phyloP scores from a whole-genome alignment of 805 yeast species.

The Candida cerambycidarum region DNA sequence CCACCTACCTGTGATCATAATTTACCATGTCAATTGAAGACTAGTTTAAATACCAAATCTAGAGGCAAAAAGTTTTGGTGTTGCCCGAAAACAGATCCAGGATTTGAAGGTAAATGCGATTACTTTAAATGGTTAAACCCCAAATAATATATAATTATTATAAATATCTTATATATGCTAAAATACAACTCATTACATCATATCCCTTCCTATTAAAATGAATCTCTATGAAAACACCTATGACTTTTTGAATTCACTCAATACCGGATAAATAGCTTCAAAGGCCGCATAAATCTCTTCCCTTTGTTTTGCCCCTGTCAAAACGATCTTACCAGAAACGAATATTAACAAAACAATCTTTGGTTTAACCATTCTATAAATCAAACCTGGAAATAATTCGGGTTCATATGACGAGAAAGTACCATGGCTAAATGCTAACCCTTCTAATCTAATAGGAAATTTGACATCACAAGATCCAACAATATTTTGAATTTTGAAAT shows the following conservation, averaged over 20 bases:
- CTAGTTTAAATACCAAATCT: constrained; percentile 24
- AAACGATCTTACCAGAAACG: constrained; percentile 95
- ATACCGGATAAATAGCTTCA: constrained; percentile 96
- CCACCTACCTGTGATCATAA: constrained; percentile 31
- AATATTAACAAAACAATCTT: constrained; percentile 93
- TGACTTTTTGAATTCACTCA: constrained; percentile 93
- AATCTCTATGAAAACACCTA: constrained; percentile 19
- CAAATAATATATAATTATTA: constrained; percentile 5
- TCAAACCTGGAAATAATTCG: constrained; percentile 95
- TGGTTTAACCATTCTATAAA: constrained; percentile 99
- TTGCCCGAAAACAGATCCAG: constrained; percentile 19
- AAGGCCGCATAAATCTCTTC: constrained; percentile 98
- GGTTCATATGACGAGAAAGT: constrained; percentile 99
- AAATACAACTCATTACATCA: constrained; percentile 12
- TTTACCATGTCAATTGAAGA: constrained; percentile 25
- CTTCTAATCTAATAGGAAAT: constrained; percentile 95
- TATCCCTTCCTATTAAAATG: neutral
- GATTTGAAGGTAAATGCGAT: constrained; percentile 17
- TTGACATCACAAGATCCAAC: constrained; percentile 99
- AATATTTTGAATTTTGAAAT: constrained; percentile 95
- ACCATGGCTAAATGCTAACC: constrained; percentile 96
- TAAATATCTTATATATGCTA: constrained; percentile 5
- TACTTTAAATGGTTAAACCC: constrained; percentile 19
- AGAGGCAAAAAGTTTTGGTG: constrained; percentile 36
- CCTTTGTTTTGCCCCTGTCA: constrained; percentile 98